Conservation (phyloP, 768 basidiomycete species). For the Mycena haematopus region DNA sequence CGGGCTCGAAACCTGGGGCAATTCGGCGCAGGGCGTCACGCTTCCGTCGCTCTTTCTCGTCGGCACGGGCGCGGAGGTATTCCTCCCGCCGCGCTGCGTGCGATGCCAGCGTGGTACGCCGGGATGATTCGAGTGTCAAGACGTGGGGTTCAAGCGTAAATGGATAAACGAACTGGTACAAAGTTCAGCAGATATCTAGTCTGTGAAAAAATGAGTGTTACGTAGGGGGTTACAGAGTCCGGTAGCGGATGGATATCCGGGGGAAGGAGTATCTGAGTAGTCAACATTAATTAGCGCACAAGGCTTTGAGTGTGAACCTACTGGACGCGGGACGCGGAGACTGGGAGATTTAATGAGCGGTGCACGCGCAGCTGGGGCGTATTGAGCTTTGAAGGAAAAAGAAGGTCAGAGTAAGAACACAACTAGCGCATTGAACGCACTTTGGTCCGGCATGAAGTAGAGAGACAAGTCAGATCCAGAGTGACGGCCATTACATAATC, state of each 20-base stretch:
- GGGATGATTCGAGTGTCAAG: slow-evolving; percentile 75
- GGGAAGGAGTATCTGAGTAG: slow-evolving; percentile 77
- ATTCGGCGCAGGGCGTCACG: slow-evolving; percentile 76
- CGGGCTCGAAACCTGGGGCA: slow-evolving; percentile 85
- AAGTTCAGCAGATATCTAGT: slow-evolving; percentile 1
- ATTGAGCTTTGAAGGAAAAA: slow-evolving; percentile 59
- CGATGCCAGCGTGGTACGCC: slow-evolving; percentile 68
- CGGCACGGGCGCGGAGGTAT: slow-evolving; percentile 71
- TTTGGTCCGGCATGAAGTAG: slow-evolving; percentile 23
- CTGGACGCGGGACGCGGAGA: slow-evolving; percentile 83
- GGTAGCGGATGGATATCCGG: slow-evolving; percentile 95
- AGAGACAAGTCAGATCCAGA: too few species aligned
- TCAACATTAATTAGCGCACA: background rate
- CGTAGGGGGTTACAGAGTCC: slow-evolving; percentile 88
- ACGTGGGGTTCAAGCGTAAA: slow-evolving; percentile 92
- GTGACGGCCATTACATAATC: background rate
- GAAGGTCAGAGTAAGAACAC: background rate
- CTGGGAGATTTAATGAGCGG: slow-evolving; percentile 94
- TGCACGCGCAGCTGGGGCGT: slow-evolving; percentile 74
- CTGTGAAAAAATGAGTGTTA: slow-evolving; percentile 39
- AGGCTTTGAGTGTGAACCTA: slow-evolving; percentile 39
- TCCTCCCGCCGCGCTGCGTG: slow-evolving; percentile 73
- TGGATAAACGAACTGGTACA: slow-evolving; percentile 88
- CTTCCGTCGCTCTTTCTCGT: slow-evolving; percentile 73
- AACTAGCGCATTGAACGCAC: slow-evolving; percentile 4